phyloP scores from a whole-genome alignment of 768 basidiomycete species.

The Boletus coccyginus region DNA sequence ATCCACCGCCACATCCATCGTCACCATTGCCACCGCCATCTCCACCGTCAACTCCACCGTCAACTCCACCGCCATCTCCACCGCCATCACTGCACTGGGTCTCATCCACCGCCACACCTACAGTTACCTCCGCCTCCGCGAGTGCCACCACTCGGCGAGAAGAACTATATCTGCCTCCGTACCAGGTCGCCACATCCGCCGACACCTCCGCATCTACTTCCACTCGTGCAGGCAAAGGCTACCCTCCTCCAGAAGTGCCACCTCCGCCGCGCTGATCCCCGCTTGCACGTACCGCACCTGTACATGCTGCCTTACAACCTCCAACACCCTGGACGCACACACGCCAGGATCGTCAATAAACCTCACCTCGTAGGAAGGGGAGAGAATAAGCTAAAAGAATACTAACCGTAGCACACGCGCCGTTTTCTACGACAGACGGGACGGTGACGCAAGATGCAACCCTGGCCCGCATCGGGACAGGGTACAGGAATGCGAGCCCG shows the following conservation, averaged over 20 bases:
- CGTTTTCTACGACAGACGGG: background rate
- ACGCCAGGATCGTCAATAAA: background rate
- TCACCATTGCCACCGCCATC: background rate
- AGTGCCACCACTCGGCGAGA: no score
- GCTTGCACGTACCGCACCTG: background rate
- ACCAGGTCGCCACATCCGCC: no score
- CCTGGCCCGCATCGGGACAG: slow-evolving; percentile 1
- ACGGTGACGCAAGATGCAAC: background rate
- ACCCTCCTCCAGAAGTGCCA: no score
- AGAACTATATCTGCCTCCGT: no score
- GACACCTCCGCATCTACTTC: no score
- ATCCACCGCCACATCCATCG: background rate
- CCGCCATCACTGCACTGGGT: background rate
- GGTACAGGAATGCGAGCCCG: slow-evolving; percentile 11
- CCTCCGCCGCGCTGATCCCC: background rate
- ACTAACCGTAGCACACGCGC: slow-evolving; percentile 8
- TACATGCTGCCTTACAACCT: background rate
- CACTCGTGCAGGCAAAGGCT: no score
- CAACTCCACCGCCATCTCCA: background rate
- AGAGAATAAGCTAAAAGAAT: background rate
- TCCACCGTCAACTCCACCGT: background rate
- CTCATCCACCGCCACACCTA: no score
- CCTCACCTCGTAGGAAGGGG: no score
- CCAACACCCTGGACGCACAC: slow-evolving; percentile 2
- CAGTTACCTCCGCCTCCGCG: no score